Percentiles rank a stretch among this genome's conserved stretches.
Conservation (phyloP, 345 rosid species). For the Boechera retrofracta region DNA sequence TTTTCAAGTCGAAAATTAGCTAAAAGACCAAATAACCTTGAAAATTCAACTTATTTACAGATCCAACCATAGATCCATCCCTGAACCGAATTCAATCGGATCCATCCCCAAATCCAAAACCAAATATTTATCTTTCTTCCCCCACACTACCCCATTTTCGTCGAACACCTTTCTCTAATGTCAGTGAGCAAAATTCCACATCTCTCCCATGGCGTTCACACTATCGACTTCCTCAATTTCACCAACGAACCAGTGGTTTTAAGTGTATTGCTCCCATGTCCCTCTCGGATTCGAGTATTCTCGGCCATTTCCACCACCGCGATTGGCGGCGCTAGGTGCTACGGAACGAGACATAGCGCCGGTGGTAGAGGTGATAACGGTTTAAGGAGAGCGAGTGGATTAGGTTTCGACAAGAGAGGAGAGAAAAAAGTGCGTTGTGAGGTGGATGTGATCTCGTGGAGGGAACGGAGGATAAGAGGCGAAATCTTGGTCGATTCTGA, state of each 20-base stretch:
- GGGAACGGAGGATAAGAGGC: constrained; percentile 81
- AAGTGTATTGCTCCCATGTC: constrained; percentile 24
- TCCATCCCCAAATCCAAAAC: too few relatives aligned
- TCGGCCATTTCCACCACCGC: constrained; percentile 26
- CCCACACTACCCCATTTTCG: constrained; percentile 1
- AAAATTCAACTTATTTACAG: too few relatives aligned
- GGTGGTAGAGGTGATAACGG: constrained; percentile 32
- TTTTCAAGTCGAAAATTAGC: too few relatives aligned
- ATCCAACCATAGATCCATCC: too few relatives aligned
- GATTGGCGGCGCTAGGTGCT: constrained; percentile 35
- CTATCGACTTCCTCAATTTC: constrained; percentile 15
- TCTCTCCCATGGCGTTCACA: constrained; percentile 41
- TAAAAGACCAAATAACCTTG: too few relatives aligned
- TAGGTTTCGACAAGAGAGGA: constrained; percentile 48
- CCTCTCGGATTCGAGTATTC: constrained; percentile 32
- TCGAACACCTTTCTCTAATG: constrained; percentile 36
- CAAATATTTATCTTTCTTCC: neutral
- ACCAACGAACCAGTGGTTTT: constrained; percentile 22
- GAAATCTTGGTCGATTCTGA: constrained; percentile 55
- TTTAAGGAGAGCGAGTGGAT: constrained; percentile 28
- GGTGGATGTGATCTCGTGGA: constrained; percentile 90
- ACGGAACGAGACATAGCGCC: constrained; percentile 17
- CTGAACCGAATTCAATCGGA: too few relatives aligned
- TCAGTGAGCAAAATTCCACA: constrained; percentile 39
- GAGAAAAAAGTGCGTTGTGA: constrained; percentile 68